Evolutionary conservation across 2,329 filamentous ascomycete genomes (phyloP).

Genomic region (Colletotrichum tropicicola): DNA sequence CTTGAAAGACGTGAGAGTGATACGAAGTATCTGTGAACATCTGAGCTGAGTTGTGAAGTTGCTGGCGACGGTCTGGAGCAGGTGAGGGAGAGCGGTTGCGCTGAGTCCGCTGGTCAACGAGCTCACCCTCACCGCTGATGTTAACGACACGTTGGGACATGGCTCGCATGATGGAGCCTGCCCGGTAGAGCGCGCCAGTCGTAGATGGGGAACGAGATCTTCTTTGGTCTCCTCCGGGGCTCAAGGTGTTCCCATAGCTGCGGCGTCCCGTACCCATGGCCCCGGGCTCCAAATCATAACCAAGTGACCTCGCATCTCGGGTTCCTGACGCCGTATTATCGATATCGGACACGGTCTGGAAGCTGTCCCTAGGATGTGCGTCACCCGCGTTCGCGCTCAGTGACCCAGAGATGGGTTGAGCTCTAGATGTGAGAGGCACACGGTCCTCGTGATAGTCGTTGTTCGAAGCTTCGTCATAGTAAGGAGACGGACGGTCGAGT

Average conservation of each 20-base stretch:
- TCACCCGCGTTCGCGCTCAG: conserved; percentile 51
- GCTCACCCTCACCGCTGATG: conserved; percentile 89
- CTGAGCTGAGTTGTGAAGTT: conserved; percentile 45
- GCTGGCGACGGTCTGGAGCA: conserved; percentile 61
- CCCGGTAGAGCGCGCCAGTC: conserved; percentile 71
- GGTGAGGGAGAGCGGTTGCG: conserved; percentile 67
- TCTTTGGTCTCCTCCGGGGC: conserved; percentile 56
- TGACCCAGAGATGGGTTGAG: conserved; percentile 63
- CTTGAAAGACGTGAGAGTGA: conserved; percentile 54
- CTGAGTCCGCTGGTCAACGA: conserved; percentile 76
- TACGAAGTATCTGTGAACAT: conserved; percentile 58
- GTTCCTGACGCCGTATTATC: conserved; percentile 63
- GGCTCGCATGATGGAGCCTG: conserved; percentile 79
- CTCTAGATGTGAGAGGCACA: conserved; percentile 64
- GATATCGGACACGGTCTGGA: conserved; percentile 64
- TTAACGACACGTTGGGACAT: conserved; percentile 99
- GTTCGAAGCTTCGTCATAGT: conserved; percentile 43
- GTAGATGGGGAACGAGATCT: conserved; percentile 71
- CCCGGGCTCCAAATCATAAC: conserved; percentile 63
- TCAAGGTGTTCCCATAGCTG: conserved; percentile 66
- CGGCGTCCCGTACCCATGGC: conserved; percentile 59
- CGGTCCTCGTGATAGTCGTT: conserved; percentile 62
- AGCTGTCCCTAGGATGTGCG: conserved; percentile 59
- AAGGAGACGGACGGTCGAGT: conserved; percentile 41
- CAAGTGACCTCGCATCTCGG: conserved; percentile 63